Base-by-base conservation (phyloP, 306 rosid species). In the Luffa aegyptiaca region DNA sequence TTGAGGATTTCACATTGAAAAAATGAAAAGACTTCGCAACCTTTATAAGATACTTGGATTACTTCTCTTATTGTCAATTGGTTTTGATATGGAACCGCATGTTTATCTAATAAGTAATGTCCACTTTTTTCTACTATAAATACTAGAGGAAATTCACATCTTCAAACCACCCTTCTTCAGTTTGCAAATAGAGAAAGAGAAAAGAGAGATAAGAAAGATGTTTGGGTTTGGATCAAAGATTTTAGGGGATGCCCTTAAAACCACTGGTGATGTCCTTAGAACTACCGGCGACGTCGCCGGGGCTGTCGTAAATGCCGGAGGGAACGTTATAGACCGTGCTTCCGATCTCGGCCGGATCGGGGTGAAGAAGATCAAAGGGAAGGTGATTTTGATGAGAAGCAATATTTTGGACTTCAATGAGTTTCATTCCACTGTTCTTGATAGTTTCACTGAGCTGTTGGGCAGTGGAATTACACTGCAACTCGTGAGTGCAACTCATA, bases 341-440 rank as follows among this genome's bases (percentile, higher is more conserved):
- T 7, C 13, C 12, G 73, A 16, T 37, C 16, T 65, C 48, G 16
- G 37, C 1, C 7, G 7, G 7, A 0, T 21, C 7, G 31, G 48
- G 26, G 8, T 37, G 46, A 14, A 51, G 46, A 72, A 80, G 57
- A 82, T 91, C 11, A 84, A 44, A 83, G 97, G 97, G 36, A 86
- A 42, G 36, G 96, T 89, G 83, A 83, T 92, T 6, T n/a, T 93
- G 84, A 90, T 90, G 91, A 93, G 87, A 87, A 93, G 89, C 72
- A 92, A 92, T 65, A 92, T 89, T 56, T 31, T 93, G 82, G 97
- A 93, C 71, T 64, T 92, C 85, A 88, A 87, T 44, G 92, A 90
- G 66, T 82, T 93, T 10, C 78, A 74, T 61, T 91, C 93, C 0
- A 90, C 96, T 14, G 0, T 90, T 51, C 31, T 79, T 1, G 98